phyloP scores from a whole-genome alignment of 768 basidiomycete species.

The Postia placenta region DNA sequence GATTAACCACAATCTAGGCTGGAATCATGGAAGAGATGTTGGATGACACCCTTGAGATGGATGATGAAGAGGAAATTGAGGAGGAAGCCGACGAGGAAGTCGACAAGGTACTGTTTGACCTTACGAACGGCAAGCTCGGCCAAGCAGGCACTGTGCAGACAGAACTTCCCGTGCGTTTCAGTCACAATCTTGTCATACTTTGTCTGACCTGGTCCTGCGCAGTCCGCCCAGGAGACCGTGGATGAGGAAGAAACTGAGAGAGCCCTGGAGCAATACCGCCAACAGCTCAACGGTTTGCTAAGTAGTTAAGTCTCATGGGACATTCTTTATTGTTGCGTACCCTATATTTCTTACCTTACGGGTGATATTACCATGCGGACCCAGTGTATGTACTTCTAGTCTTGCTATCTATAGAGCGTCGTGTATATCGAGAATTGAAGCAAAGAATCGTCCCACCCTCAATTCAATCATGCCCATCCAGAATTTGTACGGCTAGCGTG shows the following conservation, averaged over 20 bases:
- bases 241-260: constrained; percentile 82
- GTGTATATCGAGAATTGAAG: too few species aligned
- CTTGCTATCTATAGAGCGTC: too few species aligned
- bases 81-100: constrained; percentile 98
- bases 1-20: constrained; percentile 46
- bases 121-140: constrained; percentile 95
- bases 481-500: too few species aligned
- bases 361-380: too few species aligned
- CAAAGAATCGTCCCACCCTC: too few species aligned
- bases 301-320: constrained; percentile 36
- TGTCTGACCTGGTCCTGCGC: constrained; percentile 1
- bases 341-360: neutral
- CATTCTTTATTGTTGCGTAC: too few species aligned
- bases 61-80: constrained; percentile 91
- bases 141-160: constrained; percentile 68
- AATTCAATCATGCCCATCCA: too few species aligned
- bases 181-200: neutral
- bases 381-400: too few species aligned
- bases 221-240: constrained; percentile 55
- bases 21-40: constrained; percentile 99
- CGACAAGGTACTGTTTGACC: constrained; percentile 91
- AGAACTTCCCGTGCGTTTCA: constrained; percentile 75
- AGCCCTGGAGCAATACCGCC: constrained; percentile 86
- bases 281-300: constrained; percentile 82
- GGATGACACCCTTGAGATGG: constrained; percentile 85